These are phyloP conservation scores for Piper longum DNA, from an alignment of 164 flowering plant species.

Conservation along the genomic window DNA sequence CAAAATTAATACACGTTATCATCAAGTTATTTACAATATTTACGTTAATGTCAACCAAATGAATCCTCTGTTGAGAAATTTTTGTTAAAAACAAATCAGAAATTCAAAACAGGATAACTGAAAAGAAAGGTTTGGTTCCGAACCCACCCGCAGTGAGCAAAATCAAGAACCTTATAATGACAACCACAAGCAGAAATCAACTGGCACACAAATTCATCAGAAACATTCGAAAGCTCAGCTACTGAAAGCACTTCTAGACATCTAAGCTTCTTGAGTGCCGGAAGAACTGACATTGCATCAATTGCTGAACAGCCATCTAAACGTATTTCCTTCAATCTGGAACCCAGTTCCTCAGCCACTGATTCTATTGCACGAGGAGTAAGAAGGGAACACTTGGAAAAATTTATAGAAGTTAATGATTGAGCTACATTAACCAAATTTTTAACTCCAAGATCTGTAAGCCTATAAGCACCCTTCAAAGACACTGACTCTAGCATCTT, in stretches of 20 bases:
- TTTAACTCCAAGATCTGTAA: slow-evolving; percentile 60
- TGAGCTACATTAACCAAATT: slow-evolving; percentile 60
- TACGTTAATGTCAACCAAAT: no score
- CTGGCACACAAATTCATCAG: slow-evolving; percentile 44
- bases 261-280: slow-evolving; percentile 43
- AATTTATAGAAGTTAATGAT: slow-evolving; percentile 51
- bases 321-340: slow-evolving; percentile 49
- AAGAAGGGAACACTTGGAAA: slow-evolving; percentile 69
- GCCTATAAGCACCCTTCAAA: slow-evolving; percentile 65
- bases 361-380: slow-evolving; percentile 34
- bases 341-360: slow-evolving; percentile 37
- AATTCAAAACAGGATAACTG: no score
- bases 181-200: slow-evolving; percentile 29
- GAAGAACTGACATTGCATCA: slow-evolving; percentile 48
- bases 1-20: no score
- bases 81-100: no score
- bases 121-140: no score
- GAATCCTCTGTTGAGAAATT: no score
- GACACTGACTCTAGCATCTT: slow-evolving; percentile 50
- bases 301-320: slow-evolving; percentile 55
- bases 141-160: slow-evolving; percentile 56
- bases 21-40: no score
- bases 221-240: slow-evolving; percentile 36
- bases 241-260: slow-evolving; percentile 59
- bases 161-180: slow-evolving; percentile 54